Conservation (phyloP, 1,284 basidiomycete species). For the Rhodotorula sp. region DNA sequence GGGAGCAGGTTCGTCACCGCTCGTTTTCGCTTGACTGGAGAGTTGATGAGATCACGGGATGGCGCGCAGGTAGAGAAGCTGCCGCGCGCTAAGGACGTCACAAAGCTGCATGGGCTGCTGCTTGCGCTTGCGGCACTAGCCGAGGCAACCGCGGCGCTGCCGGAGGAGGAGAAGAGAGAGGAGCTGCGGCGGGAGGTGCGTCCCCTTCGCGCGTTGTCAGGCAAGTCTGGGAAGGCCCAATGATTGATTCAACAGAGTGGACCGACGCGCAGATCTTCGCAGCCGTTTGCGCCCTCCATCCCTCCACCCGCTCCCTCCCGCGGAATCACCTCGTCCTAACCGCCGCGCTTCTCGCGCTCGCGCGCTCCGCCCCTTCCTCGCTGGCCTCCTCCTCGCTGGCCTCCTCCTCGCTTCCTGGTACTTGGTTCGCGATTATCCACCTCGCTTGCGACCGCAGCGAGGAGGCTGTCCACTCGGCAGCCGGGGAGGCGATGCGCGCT, state of each 20-base stretch:
- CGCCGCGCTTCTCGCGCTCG: constrained; percentile 45
- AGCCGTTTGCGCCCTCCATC: constrained; percentile 4
- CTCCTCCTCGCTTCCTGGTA: constrained; percentile 36
- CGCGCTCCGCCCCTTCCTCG: constrained; percentile 33
- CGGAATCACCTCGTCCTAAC: constrained; percentile 16
- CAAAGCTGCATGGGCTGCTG: constrained; percentile 80
- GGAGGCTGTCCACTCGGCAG: constrained; percentile 69
- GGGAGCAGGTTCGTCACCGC: constrained; percentile 60
- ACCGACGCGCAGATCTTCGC: constrained; percentile 16
- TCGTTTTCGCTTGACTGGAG: background rate
- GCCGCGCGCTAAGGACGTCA: constrained; percentile 63
- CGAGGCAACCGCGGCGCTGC: constrained; percentile 42
- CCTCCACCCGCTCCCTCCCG: background rate
- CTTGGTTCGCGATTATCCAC: constrained; percentile 71
- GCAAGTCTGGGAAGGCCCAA: too few species aligned
- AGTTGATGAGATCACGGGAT: too few species aligned
- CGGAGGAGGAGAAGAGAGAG: background rate
- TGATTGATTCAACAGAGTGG: too few species aligned
- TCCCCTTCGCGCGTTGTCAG: background rate
- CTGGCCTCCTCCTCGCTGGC: constrained; percentile 53
- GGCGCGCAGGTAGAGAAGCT: constrained; percentile 61
- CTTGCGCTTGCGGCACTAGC: constrained; percentile 73
- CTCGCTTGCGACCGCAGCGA: constrained; percentile 70
- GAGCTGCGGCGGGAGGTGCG: background rate
- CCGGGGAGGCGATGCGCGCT: constrained; percentile 64